Evolutionary conservation across 495 filamentous ascomycete species (phyloP), one percentile per base, ranked within the genome.

Genomic region (Pyrenopolyporus hunteri): DNA sequence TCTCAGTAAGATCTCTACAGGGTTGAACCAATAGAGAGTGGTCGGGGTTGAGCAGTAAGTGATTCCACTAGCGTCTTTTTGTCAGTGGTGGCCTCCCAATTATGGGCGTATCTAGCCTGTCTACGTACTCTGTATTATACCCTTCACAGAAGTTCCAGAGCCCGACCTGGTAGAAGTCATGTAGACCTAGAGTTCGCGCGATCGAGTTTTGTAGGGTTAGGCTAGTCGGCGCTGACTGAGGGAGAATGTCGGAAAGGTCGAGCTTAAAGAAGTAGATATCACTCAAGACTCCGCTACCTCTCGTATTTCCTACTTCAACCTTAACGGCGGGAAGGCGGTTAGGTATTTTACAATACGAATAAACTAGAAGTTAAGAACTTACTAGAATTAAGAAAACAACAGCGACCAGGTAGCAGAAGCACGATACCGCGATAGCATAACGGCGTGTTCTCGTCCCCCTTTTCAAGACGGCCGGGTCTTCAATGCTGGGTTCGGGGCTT

Each of bases 131-230:
- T 37, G 79, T 78, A 36, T 85, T 73, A 73, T 91, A 93, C 13
- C 93, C 93, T 74, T 93, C 89, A 66, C 93, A 97, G 70, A 87
- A 96, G 29, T 83, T 86, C 92, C 92, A 97, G 9, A 97, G 72
- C 4, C 93, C 93, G 29, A 96, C 91, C 66, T 90, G 87, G 71
- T 98, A 98, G 75, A 94, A 98, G 74, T 97, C 93, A 63, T 95
- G 90, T 13, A 97, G 78, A 5, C 93, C 93, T 43, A 98, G 82
- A 8, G 87, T 87, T 33, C 88, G 89, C n/a, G 92, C 92, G 54
- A 97, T 91, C 49, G 81, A 88, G 76, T 96, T 96, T 75, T 96
- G 89, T 9, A 96, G 78, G 4, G 76, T 76, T 46, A 69, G 36
- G 20, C 86, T 87, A 66, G 92, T 89, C 17, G 91, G 90, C 11